Evolutionary conservation across 352 stramenopile genomes (phyloP).

Genomic region (Elongisporangium anandrum): DNA sequence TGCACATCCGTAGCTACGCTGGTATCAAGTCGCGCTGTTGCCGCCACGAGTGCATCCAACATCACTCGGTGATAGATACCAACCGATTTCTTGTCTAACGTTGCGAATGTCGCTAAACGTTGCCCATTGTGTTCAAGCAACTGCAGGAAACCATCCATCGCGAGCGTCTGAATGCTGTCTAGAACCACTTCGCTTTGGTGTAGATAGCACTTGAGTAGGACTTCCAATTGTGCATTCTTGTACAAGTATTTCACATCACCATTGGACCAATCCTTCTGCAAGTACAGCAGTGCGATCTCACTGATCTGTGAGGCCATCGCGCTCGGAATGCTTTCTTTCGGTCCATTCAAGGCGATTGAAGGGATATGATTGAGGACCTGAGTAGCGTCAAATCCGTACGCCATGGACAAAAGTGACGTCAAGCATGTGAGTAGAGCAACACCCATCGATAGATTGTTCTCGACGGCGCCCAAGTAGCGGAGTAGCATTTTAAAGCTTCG

Average conservation of each 20-base stretch:
- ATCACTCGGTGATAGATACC: slow-evolving; percentile 40
- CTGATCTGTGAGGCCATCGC: slow-evolving; percentile 31
- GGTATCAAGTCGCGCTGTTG: slow-evolving; percentile 36
- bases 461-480: slow-evolving; percentile 16
- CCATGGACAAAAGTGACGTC: slow-evolving; percentile 15
- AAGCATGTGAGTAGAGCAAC: slow-evolving; percentile 22
- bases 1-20: slow-evolving; percentile 10
- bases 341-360: slow-evolving; percentile 13
- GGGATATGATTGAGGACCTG: slow-evolving; percentile 9
- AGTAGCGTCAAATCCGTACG: slow-evolving; percentile 15
- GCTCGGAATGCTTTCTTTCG: slow-evolving; percentile 4
- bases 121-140: slow-evolving; percentile 28
- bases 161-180: slow-evolving; percentile 44
- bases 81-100: slow-evolving; percentile 50
- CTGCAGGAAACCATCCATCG: slow-evolving; percentile 34
- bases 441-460: slow-evolving; percentile 13
- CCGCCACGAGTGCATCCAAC: slow-evolving; percentile 36
- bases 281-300: slow-evolving; percentile 23
- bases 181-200: slow-evolving; percentile 28
- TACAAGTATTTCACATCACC: slow-evolving; percentile 33
- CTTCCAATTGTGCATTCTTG: slow-evolving; percentile 30
- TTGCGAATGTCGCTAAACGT: slow-evolving; percentile 18
- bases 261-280: slow-evolving; percentile 44
- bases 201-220: slow-evolving; percentile 36
- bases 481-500: slow-evolving; percentile 21